These are phyloP conservation scores for Wickerhamomyces sp. DNA, from an alignment of 1,139 yeast genomes.

Conservation along the genomic window DNA sequence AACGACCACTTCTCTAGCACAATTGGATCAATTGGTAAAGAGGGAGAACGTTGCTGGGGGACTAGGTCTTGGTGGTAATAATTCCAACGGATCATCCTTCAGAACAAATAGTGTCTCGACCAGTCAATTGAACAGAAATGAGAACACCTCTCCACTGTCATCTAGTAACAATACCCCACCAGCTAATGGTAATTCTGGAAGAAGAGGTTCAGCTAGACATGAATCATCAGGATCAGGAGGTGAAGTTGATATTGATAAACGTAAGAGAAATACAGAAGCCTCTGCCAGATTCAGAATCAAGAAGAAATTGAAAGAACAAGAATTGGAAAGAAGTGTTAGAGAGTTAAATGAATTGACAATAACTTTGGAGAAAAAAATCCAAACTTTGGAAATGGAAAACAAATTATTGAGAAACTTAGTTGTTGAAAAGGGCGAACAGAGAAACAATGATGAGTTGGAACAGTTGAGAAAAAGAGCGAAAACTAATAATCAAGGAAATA, in stretches of 20 bases:
- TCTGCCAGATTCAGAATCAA: conserved; percentile 61
- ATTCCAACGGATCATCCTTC: no score
- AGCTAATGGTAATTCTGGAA: not conserved
- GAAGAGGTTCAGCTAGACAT: conserved; percentile 1
- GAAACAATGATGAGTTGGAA: conserved; percentile 22
- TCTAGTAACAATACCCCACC: not conserved
- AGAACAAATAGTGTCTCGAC: not conserved
- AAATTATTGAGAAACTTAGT: conserved; percentile 46
- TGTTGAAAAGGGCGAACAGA: conserved; percentile 44
- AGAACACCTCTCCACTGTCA: not conserved
- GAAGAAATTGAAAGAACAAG: conserved; percentile 56
- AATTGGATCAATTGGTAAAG: no score
- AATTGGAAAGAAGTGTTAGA: conserved; percentile 47
- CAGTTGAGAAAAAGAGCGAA: conserved; percentile 20
- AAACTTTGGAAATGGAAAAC: conserved; percentile 52
- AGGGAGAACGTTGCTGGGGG: no score
- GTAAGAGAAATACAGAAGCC: conserved; percentile 60
- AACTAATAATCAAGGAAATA: not conserved
- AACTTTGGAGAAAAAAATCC: conserved; percentile 42
- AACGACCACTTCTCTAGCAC: no score
- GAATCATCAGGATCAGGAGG: conserved; percentile 8
- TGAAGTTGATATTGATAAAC: conserved; percentile 36
- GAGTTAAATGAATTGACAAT: conserved; percentile 35
- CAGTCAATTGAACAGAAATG: not conserved
- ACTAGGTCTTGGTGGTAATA: no score